These are phyloP conservation scores for Sphenostylis stenocarpa DNA, from an alignment of 306 rosid genomes.

Conservation along the genomic window DNA sequence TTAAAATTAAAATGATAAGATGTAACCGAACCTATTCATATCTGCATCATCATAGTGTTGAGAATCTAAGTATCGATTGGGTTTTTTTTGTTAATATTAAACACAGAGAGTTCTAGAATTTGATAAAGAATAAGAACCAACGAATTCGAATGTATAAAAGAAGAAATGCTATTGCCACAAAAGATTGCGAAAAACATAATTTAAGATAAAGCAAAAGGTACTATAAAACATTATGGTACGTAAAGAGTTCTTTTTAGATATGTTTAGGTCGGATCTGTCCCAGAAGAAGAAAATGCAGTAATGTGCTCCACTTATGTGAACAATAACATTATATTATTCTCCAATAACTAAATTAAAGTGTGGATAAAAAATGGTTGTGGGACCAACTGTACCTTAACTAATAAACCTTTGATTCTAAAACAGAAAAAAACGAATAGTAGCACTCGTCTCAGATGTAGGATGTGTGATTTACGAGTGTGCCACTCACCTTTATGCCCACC, in stretches of 20 bases:
- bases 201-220: slow-evolving; percentile 39
- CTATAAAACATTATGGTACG: slow-evolving; percentile 25
- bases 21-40: neutral
- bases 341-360: neutral
- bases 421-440: neutral
- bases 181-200: slow-evolving; percentile 29
- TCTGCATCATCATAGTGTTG: neutral
- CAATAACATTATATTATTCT: slow-evolving; percentile 27
- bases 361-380: slow-evolving; percentile 27
- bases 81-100: neutral
- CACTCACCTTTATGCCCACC: slow-evolving; percentile 20
- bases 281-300: slow-evolving; percentile 47
- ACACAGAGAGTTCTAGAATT: neutral
- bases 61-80: slow-evolving; percentile 18
- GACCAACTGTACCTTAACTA: slow-evolving; percentile 16
- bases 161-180: slow-evolving; percentile 29
- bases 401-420: slow-evolving; percentile 24
- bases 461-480: neutral
- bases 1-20: neutral
- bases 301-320: slow-evolving; percentile 48
- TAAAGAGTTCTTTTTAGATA: slow-evolving; percentile 45
- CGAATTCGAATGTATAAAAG: slow-evolving; percentile 26
- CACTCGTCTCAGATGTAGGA: neutral
- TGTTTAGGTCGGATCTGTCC: slow-evolving; percentile 41
- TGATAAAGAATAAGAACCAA: slow-evolving; percentile 27